Percentiles rank a stretch among this genome's conserved stretches.
phyloP scores from a whole-genome alignment of 2,329 filamentous ascomycete genomes.

The Cercospora berteroae region DNA sequence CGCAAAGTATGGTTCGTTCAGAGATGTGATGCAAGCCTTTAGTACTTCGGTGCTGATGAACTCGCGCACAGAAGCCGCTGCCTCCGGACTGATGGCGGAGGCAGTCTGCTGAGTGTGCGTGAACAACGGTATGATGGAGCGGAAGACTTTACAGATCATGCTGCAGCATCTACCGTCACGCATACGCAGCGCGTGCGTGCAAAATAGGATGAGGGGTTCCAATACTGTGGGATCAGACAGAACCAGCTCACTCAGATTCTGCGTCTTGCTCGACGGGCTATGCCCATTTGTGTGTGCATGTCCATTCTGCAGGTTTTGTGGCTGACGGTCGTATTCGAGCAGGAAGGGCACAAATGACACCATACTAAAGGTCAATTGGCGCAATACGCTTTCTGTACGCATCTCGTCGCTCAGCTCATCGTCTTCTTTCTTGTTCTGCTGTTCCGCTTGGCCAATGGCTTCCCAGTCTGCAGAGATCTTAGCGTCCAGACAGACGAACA shows the following conservation, averaged over 20 bases:
- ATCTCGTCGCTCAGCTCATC: slow-evolving; percentile 87
- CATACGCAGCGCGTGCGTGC: slow-evolving; percentile 85
- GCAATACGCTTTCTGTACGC: slow-evolving; percentile 93
- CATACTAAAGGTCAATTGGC: slow-evolving; percentile 87
- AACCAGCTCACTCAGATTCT: slow-evolving; percentile 74
- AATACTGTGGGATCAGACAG: slow-evolving; percentile 74
- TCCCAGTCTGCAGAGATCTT: slow-evolving; percentile 90
- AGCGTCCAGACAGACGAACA: slow-evolving; percentile 81
- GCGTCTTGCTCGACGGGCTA: slow-evolving; percentile 41
- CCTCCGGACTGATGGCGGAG: slow-evolving; percentile 30
- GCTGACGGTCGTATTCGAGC: slow-evolving; percentile 64
- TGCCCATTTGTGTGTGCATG: slow-evolving; percentile 17
- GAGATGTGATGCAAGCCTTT: slow-evolving; percentile 81
- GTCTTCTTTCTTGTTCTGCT: slow-evolving; percentile 62
- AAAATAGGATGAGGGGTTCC: slow-evolving; percentile 86
- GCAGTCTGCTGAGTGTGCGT: slow-evolving; percentile 35
- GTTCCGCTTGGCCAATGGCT: slow-evolving; percentile 59
- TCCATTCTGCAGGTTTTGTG: slow-evolving; percentile 14
- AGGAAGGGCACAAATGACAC: slow-evolving; percentile 89
- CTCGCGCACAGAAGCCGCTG: slow-evolving; percentile 70
- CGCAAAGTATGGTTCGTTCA: slow-evolving; percentile 95
- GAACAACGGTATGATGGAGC: slow-evolving; percentile 81
- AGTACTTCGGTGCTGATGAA: slow-evolving; percentile 88
- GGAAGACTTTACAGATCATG: slow-evolving; percentile 81
- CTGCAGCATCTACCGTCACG: slow-evolving; percentile 85